Conservation (phyloP, 805 yeast genomes). For the Hanseniaspora clermontiae region DNA sequence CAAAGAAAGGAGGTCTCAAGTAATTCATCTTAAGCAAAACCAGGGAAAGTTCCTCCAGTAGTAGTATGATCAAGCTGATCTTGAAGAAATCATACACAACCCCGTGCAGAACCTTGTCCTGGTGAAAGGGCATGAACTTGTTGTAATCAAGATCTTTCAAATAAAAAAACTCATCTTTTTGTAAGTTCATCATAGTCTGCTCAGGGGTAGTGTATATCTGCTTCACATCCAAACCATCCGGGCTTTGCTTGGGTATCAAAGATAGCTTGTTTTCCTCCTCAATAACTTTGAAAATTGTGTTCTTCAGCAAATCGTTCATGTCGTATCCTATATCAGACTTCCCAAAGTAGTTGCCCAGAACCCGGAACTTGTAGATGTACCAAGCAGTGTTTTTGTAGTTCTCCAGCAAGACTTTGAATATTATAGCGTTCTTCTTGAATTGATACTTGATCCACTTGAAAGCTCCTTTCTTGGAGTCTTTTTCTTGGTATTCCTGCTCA, state of each 20-base stretch:
- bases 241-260: background rate
- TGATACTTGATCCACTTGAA: constrained; percentile 2
- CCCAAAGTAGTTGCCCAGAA: background rate
- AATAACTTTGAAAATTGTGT: constrained; percentile 4
- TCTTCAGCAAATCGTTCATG: constrained; percentile 5
- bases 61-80: background rate
- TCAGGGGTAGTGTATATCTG: background rate
- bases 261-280: constrained; percentile 7
- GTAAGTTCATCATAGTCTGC: background rate
- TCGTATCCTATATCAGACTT: background rate
- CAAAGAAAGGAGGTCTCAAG: constrained; percentile 12
- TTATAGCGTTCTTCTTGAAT: constrained; percentile 3
- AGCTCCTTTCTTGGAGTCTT: background rate
- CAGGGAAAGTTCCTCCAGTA: background rate
- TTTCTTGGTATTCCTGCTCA: background rate
- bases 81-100: constrained; percentile 3
- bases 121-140: constrained; percentile 10
- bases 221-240: background rate
- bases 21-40: background rate
- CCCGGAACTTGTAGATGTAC: constrained; percentile 7
- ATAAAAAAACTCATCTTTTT: background rate
- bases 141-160: background rate
- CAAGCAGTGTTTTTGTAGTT: constrained; percentile 12
- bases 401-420: constrained; percentile 1
- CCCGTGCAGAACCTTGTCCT: background rate